A percentile compares a stretch with the other conserved stretches of the same genome.
Conservation (phyloP, 768 basidiomycete species). For the Pisolithus marmoratus region DNA sequence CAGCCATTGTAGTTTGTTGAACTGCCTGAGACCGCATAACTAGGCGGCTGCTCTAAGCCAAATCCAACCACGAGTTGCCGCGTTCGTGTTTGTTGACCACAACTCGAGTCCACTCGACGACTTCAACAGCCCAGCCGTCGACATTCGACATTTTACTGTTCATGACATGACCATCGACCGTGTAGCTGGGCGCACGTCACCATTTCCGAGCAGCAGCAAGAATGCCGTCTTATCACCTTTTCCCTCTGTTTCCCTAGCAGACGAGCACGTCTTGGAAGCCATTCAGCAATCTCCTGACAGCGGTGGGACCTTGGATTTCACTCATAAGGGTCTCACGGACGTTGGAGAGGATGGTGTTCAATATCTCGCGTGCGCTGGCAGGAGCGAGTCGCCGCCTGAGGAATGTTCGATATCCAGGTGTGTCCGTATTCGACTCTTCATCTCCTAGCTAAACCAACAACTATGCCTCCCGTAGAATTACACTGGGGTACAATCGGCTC, state of each 20-base stretch:
- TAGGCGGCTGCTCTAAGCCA: conserved; percentile 21
- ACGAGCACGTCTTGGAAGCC: conserved; percentile 60
- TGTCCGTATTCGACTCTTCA: conserved; percentile 14
- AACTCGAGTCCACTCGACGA: conserved; percentile 15
- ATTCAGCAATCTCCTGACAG: conserved; percentile 62
- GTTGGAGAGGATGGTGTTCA: conserved; percentile 71
- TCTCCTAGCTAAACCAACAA: conserved; percentile 5
- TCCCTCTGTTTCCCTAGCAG: conserved; percentile 41
- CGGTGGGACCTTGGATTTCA: conserved; percentile 80
- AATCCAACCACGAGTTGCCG: conserved; percentile 12
- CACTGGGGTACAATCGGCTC: conserved; percentile 81
- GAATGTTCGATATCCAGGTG: conserved; percentile 60
- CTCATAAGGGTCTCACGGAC: conserved; percentile 71
- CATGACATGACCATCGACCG: conserved; percentile 25
- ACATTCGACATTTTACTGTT: conserved; percentile 1
- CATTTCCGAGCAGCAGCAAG: conserved; percentile 19
- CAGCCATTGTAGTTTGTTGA: no score
- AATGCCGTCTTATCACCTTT: conserved; percentile 24
- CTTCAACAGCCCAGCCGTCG: conserved; percentile 12
- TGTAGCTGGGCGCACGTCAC: conserved; percentile 23
- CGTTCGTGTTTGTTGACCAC: conserved; percentile 16
- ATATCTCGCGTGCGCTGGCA: conserved; percentile 61
- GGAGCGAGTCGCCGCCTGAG: conserved; percentile 39
- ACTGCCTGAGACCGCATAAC: no score
- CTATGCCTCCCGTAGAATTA: conserved; percentile 49